These are phyloP conservation scores for Citrus mangshanensis DNA, from an alignment of 345 rosid genomes.

Conservation along the genomic window DNA sequence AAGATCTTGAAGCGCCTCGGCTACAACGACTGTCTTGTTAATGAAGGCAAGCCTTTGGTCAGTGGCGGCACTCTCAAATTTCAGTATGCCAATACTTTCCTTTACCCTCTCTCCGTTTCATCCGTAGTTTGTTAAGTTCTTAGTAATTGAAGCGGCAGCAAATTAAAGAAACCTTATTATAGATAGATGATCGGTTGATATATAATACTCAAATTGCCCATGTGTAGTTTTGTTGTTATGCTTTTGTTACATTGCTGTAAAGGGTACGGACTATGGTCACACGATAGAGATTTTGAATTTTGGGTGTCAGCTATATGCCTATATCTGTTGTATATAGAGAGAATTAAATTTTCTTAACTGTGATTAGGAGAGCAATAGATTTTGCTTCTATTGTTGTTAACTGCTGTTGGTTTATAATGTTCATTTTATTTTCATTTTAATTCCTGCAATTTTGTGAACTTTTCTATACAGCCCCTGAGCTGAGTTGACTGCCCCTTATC, in stretches of 20 bases:
- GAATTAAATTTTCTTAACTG: neutral
- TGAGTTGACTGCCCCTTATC: no score
- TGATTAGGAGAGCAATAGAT: neutral
- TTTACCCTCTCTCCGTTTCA: conserved; percentile 70
- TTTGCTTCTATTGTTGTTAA: neutral
- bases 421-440: neutral
- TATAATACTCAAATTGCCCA: neutral
- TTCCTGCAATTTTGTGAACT: no score
- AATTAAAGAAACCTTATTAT: neutral
- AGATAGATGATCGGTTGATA: neutral
- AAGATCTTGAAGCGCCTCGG: conserved; percentile 70
- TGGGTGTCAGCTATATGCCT: no score
- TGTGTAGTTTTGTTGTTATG: conserved; percentile 6
- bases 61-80: conserved; percentile 61
- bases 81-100: conserved; percentile 72
- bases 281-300: no score
- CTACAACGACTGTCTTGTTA: conserved; percentile 86
- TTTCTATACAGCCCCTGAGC: no score
- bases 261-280: no score
- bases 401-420: neutral
- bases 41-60: conserved; percentile 68
- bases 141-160: conserved; percentile 10
- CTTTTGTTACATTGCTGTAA: neutral
- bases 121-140: conserved; percentile 40
- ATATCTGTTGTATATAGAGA: no score